These are phyloP conservation scores for Tilletia walkeri DNA, from an alignment of 1,284 basidiomycete species.

Conservation along the genomic window DNA sequence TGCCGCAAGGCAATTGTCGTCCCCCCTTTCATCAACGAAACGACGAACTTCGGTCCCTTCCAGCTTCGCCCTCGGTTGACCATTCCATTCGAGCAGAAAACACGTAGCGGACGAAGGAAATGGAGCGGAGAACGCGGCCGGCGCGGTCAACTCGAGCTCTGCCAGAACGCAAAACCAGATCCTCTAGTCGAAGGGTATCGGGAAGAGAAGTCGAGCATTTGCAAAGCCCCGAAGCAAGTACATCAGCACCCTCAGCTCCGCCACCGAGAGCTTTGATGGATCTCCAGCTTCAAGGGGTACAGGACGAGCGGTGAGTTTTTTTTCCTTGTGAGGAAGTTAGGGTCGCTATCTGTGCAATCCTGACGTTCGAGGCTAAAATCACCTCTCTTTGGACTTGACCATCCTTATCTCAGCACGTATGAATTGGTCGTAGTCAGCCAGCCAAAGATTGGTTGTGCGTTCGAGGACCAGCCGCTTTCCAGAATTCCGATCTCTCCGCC, in stretches of 20 bases:
- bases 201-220: neutral
- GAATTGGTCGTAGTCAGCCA: slow-evolving; percentile 33
- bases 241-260: neutral
- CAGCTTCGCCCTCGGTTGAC: too few species aligned
- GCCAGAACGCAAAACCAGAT: neutral
- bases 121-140: neutral
- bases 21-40: too few species aligned
- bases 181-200: neutral
- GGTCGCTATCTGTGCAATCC: neutral
- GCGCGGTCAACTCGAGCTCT: too few species aligned
- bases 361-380: neutral
- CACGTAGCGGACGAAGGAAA: neutral
- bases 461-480: slow-evolving; percentile 35
- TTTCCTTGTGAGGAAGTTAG: neutral
- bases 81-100: too few species aligned
- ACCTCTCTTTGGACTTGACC: too few species aligned
- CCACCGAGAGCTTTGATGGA: neutral
- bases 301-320: neutral
- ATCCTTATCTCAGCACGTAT: neutral
- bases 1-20: too few species aligned
- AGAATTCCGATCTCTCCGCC: slow-evolving; percentile 39
- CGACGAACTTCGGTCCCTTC: too few species aligned
- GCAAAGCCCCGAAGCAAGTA: neutral
- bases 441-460: slow-evolving; percentile 36
- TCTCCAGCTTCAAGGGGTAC: neutral